phyloP scores from a whole-genome alignment of 75 land plant species.

The Cupressus sempervirens region DNA sequence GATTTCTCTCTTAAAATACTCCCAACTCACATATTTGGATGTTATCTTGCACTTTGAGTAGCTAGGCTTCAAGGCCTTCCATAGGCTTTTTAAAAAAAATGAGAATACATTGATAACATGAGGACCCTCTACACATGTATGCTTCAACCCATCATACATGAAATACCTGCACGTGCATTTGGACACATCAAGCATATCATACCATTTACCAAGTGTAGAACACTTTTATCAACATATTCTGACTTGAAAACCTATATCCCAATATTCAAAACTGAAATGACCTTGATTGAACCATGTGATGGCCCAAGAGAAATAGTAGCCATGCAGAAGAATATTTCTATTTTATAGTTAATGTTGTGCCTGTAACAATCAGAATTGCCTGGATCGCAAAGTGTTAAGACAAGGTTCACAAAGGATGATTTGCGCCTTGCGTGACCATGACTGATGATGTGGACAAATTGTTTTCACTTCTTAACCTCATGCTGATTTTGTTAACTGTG shows the following conservation, averaged over 20 bases:
- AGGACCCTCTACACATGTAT: slow-evolving; percentile 74
- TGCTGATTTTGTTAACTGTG: too few species aligned
- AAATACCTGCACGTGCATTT: slow-evolving; percentile 70
- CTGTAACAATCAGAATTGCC: not conserved
- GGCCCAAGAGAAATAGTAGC: not conserved
- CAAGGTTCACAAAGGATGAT: too few species aligned
- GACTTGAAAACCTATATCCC: not conserved
- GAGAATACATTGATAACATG: slow-evolving; percentile 89
- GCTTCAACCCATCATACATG: slow-evolving; percentile 84
- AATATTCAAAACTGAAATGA: not conserved
- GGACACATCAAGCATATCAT: not conserved
- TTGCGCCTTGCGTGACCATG: too few species aligned
- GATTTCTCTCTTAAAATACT: too few species aligned
- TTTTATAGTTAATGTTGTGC: not conserved
- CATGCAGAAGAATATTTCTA: not conserved
- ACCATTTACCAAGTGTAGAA: not conserved
- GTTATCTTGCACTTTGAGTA: slow-evolving; percentile 94
- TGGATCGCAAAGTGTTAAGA: too few species aligned
- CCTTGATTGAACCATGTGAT: not conserved
- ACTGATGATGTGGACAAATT: too few species aligned
- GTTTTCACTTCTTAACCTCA: too few species aligned
- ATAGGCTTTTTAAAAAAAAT: slow-evolving; percentile 93
- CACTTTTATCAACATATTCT: not conserved
- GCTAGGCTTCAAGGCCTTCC: slow-evolving; percentile 74
- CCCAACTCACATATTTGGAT: slow-evolving; percentile 96